These are phyloP conservation scores for Volvox africanus DNA, from an alignment of 139 green algal genomes.

Conservation along the genomic window DNA sequence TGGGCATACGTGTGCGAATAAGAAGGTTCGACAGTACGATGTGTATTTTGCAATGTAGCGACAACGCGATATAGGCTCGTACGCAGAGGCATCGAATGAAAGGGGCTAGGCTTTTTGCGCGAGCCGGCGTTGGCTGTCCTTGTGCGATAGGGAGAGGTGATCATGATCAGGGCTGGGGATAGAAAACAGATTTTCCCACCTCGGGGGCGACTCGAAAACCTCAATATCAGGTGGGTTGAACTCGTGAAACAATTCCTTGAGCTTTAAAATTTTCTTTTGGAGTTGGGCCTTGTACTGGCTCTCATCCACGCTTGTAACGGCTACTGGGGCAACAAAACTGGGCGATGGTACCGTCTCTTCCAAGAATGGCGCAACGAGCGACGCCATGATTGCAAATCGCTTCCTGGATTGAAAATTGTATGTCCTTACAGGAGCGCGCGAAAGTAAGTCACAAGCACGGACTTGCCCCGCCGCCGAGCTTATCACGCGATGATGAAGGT, in stretches of 20 bases:
- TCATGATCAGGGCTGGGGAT: no score
- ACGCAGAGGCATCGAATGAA: no score
- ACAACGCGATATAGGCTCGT: no score
- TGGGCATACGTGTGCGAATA: no score
- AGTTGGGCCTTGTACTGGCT: conserved; percentile 1
- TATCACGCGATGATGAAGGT: background rate
- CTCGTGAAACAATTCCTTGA: conserved; percentile 66
- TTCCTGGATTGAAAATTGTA: background rate
- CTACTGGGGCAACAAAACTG: conserved; percentile 1
- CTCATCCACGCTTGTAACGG: background rate
- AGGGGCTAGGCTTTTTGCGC: no score
- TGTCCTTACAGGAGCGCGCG: background rate
- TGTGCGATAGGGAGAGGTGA: no score
- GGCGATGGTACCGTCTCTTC: background rate
- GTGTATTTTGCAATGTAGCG: no score
- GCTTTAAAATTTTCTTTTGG: conserved; percentile 47
- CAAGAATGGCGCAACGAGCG: background rate
- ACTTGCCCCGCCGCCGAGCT: background rate
- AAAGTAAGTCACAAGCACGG: background rate
- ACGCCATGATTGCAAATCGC: background rate
- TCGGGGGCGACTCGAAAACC: conserved; percentile 51
- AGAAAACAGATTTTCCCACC: background rate
- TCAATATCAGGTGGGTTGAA: conserved; percentile 71
- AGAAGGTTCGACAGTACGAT: no score
- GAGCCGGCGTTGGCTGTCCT: no score